Conservation (phyloP, 2,329 filamentous ascomycete species). For the Pyrenochaeta sp. region DNA sequence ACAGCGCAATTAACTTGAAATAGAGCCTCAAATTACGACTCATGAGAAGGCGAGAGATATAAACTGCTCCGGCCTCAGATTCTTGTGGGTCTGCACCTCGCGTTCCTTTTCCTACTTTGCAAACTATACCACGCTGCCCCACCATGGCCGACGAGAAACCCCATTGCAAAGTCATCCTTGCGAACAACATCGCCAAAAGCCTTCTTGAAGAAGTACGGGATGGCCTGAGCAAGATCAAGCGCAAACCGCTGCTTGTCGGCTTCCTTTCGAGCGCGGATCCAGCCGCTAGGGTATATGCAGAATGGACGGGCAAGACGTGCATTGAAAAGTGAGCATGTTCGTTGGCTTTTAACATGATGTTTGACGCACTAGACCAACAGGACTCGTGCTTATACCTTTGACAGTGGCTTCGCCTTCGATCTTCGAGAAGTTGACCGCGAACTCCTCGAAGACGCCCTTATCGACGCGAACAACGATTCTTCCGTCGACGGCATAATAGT, state of each 20-base stretch:
- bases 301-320: conserved; percentile 97
- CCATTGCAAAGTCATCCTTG: conserved; percentile 91
- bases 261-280: conserved; percentile 94
- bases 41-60: background rate
- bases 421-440: conserved; percentile 86
- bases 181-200: conserved; percentile 83
- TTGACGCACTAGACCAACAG: background rate
- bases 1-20: conserved; percentile 2
- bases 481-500: conserved; percentile 89
- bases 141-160: conserved; percentile 50
- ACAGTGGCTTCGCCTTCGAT: conserved; percentile 87
- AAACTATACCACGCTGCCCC: conserved; percentile 20
- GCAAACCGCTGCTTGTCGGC: conserved; percentile 81
- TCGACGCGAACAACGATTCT: conserved; percentile 81
- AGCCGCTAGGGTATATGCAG: conserved; percentile 89
- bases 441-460: conserved; percentile 85
- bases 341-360: conserved; percentile 14
- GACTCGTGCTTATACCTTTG: background rate
- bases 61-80: background rate
- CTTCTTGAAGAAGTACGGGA: conserved; percentile 80
- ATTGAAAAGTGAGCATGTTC: conserved; percentile 81
- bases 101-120: conserved; percentile 3
- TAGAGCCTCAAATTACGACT: background rate
- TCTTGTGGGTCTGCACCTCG: background rate
- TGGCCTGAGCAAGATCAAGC: conserved; percentile 75